phyloP scores from a whole-genome alignment of 2,329 filamentous ascomycete species.

The Pyrenochaeta sp. region DNA sequence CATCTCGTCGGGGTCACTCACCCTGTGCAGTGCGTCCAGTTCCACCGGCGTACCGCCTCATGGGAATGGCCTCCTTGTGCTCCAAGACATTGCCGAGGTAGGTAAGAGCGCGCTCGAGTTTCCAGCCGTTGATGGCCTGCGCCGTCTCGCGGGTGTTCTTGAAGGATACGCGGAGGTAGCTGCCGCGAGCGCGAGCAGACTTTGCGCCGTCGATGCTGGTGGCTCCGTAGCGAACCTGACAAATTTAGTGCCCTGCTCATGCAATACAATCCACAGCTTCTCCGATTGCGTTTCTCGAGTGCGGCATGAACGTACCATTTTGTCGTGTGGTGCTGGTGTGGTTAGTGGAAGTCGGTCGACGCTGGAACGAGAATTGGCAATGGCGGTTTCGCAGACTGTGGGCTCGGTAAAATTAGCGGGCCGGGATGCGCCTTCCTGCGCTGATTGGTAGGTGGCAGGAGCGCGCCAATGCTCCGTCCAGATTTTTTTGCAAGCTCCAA shows the following conservation, averaged over 20 bases:
- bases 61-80: slow-evolving; percentile 97
- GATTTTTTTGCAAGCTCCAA: slow-evolving; percentile 24
- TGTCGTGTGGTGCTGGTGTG: slow-evolving; percentile 51
- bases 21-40: slow-evolving; percentile 97
- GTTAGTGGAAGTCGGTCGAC: slow-evolving; percentile 38
- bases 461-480: slow-evolving; percentile 16
- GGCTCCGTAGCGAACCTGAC: slow-evolving; percentile 51
- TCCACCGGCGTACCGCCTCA: slow-evolving; percentile 96
- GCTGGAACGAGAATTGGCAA: slow-evolving; percentile 21
- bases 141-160: slow-evolving; percentile 99
- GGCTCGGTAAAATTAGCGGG: slow-evolving; percentile 36
- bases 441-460: slow-evolving; percentile 9
- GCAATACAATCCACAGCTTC: slow-evolving; percentile 5
- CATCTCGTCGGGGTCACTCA: slow-evolving; percentile 63
- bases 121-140: slow-evolving; percentile 99
- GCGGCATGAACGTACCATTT: slow-evolving; percentile 50
- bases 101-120: slow-evolving; percentile 89
- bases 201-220: slow-evolving; percentile 50
- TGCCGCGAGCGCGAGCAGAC: slow-evolving; percentile 97
- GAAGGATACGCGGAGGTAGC: slow-evolving; percentile 99
- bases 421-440: slow-evolving; percentile 6
- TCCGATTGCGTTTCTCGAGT: slow-evolving; percentile 3
- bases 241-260: slow-evolving; percentile 35
- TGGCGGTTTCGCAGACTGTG: slow-evolving; percentile 8
- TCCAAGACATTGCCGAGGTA: slow-evolving; percentile 99